Percentiles rank a stretch among this genome's conserved stretches.
These are phyloP conservation scores for Dicorynia guianensis DNA, from an alignment of 306 rosid species.

Conservation along the genomic window DNA sequence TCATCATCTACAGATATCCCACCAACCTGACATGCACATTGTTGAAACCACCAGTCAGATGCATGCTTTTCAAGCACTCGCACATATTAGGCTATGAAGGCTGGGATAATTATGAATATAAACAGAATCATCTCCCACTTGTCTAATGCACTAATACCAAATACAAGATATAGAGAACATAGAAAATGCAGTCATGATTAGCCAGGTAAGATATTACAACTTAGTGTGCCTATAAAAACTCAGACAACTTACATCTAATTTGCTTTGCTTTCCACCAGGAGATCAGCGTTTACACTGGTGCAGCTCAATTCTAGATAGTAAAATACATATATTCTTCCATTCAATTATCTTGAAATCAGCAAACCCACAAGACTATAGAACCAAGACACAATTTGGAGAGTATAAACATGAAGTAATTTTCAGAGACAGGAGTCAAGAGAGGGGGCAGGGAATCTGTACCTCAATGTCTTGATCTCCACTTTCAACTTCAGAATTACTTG, in stretches of 20 bases:
- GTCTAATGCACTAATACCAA: slow-evolving; percentile 13
- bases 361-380: slow-evolving; percentile 22
- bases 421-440: slow-evolving; percentile 1
- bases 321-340: neutral
- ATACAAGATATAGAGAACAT: neutral
- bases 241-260: slow-evolving; percentile 15
- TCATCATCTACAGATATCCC: slow-evolving; percentile 21
- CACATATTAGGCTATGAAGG: too few relatives aligned
- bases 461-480: too few relatives aligned
- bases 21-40: slow-evolving; percentile 37
- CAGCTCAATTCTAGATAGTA: slow-evolving; percentile 8
- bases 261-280: neutral
- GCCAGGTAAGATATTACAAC: slow-evolving; percentile 7
- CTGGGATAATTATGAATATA: too few relatives aligned
- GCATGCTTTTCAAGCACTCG: too few relatives aligned
- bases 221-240: neutral
- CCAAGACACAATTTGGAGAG: slow-evolving; percentile 24
- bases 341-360: neutral
- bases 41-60: slow-evolving; percentile 24
- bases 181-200: neutral
- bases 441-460: neutral
- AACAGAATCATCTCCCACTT: slow-evolving; percentile 19
- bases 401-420: too few relatives aligned
- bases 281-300: neutral
- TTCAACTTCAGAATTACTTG: too few relatives aligned